These are phyloP conservation scores for Suhomyces bolitotheri DNA, from an alignment of 1,139 yeast genomes.

Conservation along the genomic window DNA sequence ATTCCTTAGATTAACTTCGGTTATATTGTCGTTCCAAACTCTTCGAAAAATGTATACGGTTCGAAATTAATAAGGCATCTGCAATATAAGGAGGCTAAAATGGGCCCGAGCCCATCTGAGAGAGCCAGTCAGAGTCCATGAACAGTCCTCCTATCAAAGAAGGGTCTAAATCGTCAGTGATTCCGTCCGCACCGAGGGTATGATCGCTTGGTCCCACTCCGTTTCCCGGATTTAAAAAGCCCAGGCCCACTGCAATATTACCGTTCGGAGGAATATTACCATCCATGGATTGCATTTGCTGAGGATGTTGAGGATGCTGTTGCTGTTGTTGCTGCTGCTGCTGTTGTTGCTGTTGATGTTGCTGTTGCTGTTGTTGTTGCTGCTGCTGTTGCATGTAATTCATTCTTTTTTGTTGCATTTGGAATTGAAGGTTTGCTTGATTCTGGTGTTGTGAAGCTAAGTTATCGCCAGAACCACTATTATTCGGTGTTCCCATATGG, in stretches of 20 bases:
- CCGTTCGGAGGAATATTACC: not conserved
- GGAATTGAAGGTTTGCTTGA: constrained; percentile 17
- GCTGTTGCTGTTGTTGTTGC: constrained; percentile 6
- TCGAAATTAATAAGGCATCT: too few relatives aligned
- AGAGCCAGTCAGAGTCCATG: constrained; percentile 33
- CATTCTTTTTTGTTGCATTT: constrained; percentile 18
- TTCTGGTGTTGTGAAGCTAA: constrained; percentile 6
- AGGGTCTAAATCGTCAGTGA: constrained; percentile 6
- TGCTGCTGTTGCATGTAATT: constrained; percentile 19
- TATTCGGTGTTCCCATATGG: constrained; percentile 5
- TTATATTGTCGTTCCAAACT: too few relatives aligned
- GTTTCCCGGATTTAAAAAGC: constrained; percentile 3
- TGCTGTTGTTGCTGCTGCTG: constrained; percentile 2
- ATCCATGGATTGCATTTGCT: not conserved
- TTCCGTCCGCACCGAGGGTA: not conserved
- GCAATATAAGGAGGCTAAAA: not conserved
- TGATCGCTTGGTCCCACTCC: constrained; percentile 1
- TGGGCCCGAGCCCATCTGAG: constrained; percentile 34
- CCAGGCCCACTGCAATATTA: constrained; percentile 1
- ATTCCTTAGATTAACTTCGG: too few relatives aligned
- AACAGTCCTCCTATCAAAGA: constrained; percentile 12
- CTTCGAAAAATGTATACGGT: too few relatives aligned
- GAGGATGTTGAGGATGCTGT: constrained; percentile 1
- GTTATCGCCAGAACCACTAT: not conserved
- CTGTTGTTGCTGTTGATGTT: constrained; percentile 2